phyloP scores from a whole-genome alignment of 345 rosid species.

The Corchorus olitorius region DNA sequence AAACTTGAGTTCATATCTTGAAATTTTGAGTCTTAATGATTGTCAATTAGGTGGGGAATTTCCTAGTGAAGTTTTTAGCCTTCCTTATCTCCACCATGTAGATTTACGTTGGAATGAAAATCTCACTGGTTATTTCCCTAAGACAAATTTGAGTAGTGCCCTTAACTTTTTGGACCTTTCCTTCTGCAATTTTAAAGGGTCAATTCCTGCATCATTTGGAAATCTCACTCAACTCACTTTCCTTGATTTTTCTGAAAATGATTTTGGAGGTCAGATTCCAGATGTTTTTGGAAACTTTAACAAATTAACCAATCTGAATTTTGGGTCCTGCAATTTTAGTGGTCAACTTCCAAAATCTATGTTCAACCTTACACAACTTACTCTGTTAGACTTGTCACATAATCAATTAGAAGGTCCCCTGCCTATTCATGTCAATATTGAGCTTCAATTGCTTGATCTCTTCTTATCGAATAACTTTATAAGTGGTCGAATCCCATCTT shows the following conservation, averaged over 20 bases:
- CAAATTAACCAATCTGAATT: background rate
- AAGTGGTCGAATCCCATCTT: conserved; percentile 28
- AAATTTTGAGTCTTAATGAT: background rate
- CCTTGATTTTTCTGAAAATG: background rate
- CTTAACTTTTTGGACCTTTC: background rate
- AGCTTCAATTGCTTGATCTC: background rate
- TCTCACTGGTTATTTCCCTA: conserved; percentile 4
- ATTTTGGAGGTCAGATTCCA: background rate
- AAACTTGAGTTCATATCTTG: conserved; percentile 23
- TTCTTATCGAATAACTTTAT: conserved; percentile 6
- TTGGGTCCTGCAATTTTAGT: conserved; percentile 9
- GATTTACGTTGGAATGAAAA: background rate
- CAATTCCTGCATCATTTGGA: conserved; percentile 1
- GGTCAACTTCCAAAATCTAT: conserved; percentile 26
- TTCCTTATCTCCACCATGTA: conserved; percentile 1
- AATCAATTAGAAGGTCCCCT: conserved; percentile 5
- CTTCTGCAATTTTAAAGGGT: background rate
- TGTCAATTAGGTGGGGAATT: conserved; percentile 14
- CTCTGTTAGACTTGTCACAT: background rate
- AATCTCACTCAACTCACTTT: background rate
- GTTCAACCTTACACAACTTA: conserved; percentile 13
- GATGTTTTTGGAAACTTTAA: background rate
- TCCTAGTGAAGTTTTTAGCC: conserved; percentile 17
- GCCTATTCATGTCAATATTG: background rate
- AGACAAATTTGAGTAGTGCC: conserved; percentile 10